Conservation (phyloP, 768 basidiomycete genomes). For the Paxillus involutus region DNA sequence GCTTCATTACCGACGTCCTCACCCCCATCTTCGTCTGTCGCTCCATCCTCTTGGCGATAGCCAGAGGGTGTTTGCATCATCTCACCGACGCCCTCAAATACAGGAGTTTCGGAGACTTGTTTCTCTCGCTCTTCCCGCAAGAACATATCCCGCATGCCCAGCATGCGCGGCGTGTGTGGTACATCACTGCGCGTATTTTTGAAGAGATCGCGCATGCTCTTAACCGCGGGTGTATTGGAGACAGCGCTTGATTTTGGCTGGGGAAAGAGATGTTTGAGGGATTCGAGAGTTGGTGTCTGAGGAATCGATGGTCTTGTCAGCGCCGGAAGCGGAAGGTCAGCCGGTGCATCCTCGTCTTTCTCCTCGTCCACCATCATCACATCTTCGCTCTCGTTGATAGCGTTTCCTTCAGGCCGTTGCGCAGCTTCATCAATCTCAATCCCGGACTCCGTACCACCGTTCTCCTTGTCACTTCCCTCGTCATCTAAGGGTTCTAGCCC, state of each 20-base stretch:
- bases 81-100: slow-evolving; percentile 28
- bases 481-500: neutral
- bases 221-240: slow-evolving; percentile 23
- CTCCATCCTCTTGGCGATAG: slow-evolving; percentile 11
- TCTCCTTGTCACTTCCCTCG: slow-evolving; percentile 10
- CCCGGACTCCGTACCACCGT: slow-evolving; percentile 6
- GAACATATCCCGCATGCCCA: slow-evolving; percentile 35
- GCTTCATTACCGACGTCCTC: slow-evolving; percentile 10
- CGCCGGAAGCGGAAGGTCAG: slow-evolving; percentile 3
- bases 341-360: slow-evolving; percentile 12
- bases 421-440: neutral
- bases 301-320: slow-evolving; percentile 1
- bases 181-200: slow-evolving; percentile 5
- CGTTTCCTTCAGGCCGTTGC: neutral
- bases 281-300: slow-evolving; percentile 30
- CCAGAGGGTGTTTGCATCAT: slow-evolving; percentile 31
- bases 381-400: neutral
- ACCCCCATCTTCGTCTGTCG: slow-evolving; percentile 2
- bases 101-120: slow-evolving; percentile 19
- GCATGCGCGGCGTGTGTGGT: slow-evolving; percentile 32
- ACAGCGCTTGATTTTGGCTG: slow-evolving; percentile 11
- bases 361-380: slow-evolving; percentile 14
- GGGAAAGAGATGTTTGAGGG: slow-evolving; percentile 32
- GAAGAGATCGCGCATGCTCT: slow-evolving; percentile 35
- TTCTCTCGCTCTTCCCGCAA: slow-evolving; percentile 9